Conservation (phyloP, 2,329 filamentous ascomycete species). For the Penicillium sp. region DNA sequence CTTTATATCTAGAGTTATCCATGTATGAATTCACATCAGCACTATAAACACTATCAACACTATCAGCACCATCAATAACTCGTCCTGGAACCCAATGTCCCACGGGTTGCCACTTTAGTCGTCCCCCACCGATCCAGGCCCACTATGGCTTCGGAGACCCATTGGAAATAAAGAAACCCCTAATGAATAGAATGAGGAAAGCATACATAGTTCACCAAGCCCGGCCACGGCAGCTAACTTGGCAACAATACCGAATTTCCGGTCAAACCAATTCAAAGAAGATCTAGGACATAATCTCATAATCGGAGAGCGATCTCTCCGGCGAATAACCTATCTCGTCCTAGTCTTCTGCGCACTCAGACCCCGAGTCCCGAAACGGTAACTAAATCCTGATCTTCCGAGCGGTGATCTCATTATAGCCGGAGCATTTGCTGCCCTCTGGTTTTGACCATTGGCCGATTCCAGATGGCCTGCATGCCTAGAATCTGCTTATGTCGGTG, state of each 20-base stretch:
- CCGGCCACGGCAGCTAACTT: no score
- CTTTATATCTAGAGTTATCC: neutral
- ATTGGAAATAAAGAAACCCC: neutral
- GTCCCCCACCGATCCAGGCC: slow-evolving; percentile 1
- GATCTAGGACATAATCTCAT: no score
- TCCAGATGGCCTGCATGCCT: neutral
- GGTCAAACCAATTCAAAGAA: no score
- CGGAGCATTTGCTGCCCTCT: neutral
- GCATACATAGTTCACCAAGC: no score
- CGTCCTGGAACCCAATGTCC: neutral
- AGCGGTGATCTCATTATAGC: neutral
- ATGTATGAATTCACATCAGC: neutral
- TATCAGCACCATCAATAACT: neutral
- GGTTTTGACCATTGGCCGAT: neutral
- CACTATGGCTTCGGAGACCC: neutral
- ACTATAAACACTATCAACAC: no score
- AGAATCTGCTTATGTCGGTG: neutral
- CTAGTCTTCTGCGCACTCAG: slow-evolving; percentile 10
- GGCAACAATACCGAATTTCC: no score
- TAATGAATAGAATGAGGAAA: no score
- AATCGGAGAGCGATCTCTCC: neutral
- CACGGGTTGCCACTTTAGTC: neutral
- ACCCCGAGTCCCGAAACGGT: neutral
- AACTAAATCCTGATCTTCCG: neutral
- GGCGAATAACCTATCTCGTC: slow-evolving; percentile 19